Base-by-base conservation (phyloP, 495 filamentous ascomycete species). In the Tuber aestivum region DNA sequence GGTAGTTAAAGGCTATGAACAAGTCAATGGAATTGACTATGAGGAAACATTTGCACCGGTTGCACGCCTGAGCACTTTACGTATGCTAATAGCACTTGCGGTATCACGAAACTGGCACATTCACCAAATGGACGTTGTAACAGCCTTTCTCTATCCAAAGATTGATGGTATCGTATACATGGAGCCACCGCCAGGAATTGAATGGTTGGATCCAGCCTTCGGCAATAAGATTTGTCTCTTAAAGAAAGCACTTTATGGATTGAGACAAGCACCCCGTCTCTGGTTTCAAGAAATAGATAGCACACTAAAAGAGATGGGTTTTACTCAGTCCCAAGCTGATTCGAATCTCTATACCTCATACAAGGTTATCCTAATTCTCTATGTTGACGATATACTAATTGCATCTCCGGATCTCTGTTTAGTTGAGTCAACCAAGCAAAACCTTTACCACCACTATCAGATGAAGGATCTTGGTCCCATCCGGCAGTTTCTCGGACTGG, bases 31-130 rank as follows among this genome's bases (percentile, higher is more conserved):
- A 18, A 71, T 76, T 27, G 75, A 81, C 18, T 80, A 50, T 32
- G 18, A 70, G 2, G 78, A 81, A n/a, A 81, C 75, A 23, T 79
- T 72, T 69, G 72, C 75, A 9, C 77, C 72, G 6, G 77, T 80
- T 10, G 50, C 61, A 0, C 71, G 73, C 32, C 37, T 78, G 0
- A 61, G 71, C 20, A 76, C 65, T 27, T n/a, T 82, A n/a, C 71
- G 78, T 5, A 41, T 74, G 37, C 69, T 81, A 0, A 1, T 78
- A 5, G 41, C 38, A 0, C 16, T 72, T 0, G 38, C 73, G 18
- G 71, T 73, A 0, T 3, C 9, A n/a, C 21, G 70, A 27, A 72
- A 72, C 35, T 81, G 78, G 77, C n/a, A 72, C 0, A 65, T 80
- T 1, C 8, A 77, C 6, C 70, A 81, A 4, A 41, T 81, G 48